Evolutionary conservation across 2,329 filamentous ascomycete species (phyloP), one percentile per base, ranked within the genome.

Genomic region (Aphanoascus verrucosus): DNA sequence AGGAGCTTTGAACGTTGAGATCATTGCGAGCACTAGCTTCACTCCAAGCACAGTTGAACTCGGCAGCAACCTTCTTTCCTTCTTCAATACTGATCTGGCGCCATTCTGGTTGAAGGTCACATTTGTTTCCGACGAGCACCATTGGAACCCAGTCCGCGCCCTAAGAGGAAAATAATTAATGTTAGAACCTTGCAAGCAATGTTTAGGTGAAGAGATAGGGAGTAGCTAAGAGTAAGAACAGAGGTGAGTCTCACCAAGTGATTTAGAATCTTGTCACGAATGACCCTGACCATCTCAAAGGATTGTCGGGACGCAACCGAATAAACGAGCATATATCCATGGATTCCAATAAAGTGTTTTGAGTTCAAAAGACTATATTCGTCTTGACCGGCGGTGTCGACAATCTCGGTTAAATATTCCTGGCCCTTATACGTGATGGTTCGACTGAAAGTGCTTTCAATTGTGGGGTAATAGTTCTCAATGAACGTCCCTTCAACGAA

Each of bases 311-410:
- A 95, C 19, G 87, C 86, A 48, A 98, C 90, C n/a, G 90, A 95
- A 73, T 98, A 98, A 47, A 96, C 91, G 56, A 98, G 85, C 80
- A 98, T 89, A 71, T 97, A 98, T 54, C 93, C 93, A 74, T 98
- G 93, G 61, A 97, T 97, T 58, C 93, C 93, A 69, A 98, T 97
- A 65, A 97, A 97, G 69, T 97, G 91, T 75, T 97, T 97, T 58
- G 88, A 94, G 72, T 96, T 97, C 57, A 98, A 78, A 60, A 97
- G 96, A 67, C 88, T 94, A 76, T 98, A 98, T 72, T 98, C 93
- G 76, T 98, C 93, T 85, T 95, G 90, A 56, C 93, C 93, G 51
- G 93, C 93, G 28, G 93, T 98, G 69, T 98, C 93, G 69, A 98
- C 93, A 64, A 98, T 97, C 74, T 98, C 93, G 11, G 90, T 95